Conservation (phyloP, 2,329 filamentous ascomycete species). For the Alternaria hordeiaustralica region DNA sequence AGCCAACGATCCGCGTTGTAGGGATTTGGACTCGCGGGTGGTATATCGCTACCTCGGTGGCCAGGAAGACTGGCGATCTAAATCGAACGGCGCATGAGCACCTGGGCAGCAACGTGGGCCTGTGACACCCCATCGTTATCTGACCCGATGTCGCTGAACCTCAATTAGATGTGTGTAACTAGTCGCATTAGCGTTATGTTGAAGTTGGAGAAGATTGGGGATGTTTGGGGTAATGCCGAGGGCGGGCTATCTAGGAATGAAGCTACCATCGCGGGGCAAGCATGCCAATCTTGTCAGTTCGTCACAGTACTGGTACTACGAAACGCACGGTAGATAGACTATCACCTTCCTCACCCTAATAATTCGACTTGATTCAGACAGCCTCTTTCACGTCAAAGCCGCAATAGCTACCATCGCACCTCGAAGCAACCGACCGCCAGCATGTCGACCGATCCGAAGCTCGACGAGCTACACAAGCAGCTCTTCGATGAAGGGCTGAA, state of each 20-base stretch:
- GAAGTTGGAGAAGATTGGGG: slow-evolving; percentile 28
- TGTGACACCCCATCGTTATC: neutral
- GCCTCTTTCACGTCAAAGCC: neutral
- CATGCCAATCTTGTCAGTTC: neutral
- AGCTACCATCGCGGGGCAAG: slow-evolving; percentile 4
- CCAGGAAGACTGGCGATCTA: slow-evolving; percentile 56
- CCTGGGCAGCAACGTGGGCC: slow-evolving; percentile 6
- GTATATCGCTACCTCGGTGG: slow-evolving; percentile 64
- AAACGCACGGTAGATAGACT: neutral
- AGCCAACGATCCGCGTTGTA: slow-evolving; percentile 59
- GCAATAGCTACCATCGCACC: neutral
- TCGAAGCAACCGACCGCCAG: slow-evolving; percentile 12
- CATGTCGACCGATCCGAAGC: slow-evolving; percentile 52
- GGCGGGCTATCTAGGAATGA: slow-evolving; percentile 13
- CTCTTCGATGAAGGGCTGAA: slow-evolving; percentile 68
- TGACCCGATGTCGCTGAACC: neutral
- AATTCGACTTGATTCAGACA: no score
- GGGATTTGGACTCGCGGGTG: slow-evolving; percentile 63
- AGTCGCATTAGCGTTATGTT: neutral
- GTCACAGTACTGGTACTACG: neutral
- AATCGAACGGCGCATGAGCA: slow-evolving; percentile 19
- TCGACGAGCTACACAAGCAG: slow-evolving; percentile 57
- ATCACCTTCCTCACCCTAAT: no score
- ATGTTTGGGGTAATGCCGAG: slow-evolving; percentile 31
- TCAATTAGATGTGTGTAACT: neutral